phyloP scores from a whole-genome alignment of 2,329 filamentous ascomycete genomes.

The Nemania serpens region DNA sequence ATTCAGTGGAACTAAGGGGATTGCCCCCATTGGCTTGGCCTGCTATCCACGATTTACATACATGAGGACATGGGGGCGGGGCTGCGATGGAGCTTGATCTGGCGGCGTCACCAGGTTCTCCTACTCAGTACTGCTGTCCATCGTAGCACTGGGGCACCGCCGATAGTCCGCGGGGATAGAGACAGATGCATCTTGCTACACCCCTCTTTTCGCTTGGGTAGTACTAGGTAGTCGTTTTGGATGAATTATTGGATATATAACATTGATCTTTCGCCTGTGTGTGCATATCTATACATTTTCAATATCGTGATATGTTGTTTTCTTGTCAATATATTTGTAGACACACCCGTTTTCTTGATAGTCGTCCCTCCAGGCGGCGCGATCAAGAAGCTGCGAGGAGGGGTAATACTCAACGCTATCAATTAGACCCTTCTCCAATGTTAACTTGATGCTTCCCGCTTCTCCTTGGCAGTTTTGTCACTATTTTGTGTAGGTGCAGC shows the following conservation, averaged over 20 bases:
- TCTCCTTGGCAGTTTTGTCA: not conserved
- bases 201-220: no score
- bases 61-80: no score
- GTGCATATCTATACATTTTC: no score
- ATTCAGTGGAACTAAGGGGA: constrained; percentile 26
- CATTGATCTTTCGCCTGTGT: not conserved
- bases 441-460: not conserved
- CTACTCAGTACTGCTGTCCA: not conserved
- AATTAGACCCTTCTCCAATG: not conserved
- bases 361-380: no score
- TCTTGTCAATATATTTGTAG: no score
- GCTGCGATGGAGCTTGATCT: no score
- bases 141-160: not conserved
- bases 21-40: not conserved
- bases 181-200: not conserved
- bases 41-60: no score
- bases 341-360: no score
- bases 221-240: not conserved
- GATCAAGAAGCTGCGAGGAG: no score
- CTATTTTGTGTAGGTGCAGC: not conserved
- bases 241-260: not conserved
- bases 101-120: not conserved
- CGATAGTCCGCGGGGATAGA: no score
- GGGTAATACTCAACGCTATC: not conserved
- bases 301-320: no score